Evolutionary conservation across 768 basidiomycete genomes (phyloP).

Genomic region (Tricholoma terreum): DNA sequence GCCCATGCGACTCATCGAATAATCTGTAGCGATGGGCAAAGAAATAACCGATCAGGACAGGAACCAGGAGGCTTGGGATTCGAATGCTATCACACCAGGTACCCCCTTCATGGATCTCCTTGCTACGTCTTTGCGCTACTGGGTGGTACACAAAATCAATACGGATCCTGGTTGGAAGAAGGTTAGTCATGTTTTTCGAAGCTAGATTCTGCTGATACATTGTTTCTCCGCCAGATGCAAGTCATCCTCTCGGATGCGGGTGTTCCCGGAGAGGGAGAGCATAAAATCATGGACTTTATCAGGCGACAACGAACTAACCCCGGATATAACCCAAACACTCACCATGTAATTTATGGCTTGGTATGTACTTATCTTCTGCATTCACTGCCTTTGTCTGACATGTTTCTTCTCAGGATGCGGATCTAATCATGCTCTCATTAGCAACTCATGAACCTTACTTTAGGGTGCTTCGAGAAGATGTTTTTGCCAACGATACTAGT

Average conservation of each 20-base stretch:
- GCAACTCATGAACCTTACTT: slow-evolving; percentile 99
- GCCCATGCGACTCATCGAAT: background rate
- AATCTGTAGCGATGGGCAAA: slow-evolving; percentile 86
- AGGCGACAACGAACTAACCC: slow-evolving; percentile 82
- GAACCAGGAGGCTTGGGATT: slow-evolving; percentile 89
- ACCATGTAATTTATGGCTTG: slow-evolving; percentile 96
- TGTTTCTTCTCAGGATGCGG: slow-evolving; percentile 72
- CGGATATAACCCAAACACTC: slow-evolving; percentile 92
- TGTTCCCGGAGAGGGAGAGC: slow-evolving; percentile 98
- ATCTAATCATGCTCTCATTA: slow-evolving; percentile 97
- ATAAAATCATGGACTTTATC: slow-evolving; percentile 99
- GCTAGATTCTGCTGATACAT: background rate
- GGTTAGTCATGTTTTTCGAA: slow-evolving; percentile 38
- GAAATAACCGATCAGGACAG: slow-evolving; percentile 76
- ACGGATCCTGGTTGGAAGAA: slow-evolving; percentile 95
- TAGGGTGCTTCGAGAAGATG: slow-evolving; percentile 95
- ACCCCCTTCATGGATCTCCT: slow-evolving; percentile 98
- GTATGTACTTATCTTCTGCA: slow-evolving; percentile 42
- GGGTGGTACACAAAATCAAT: slow-evolving; percentile 95
- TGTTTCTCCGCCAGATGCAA: slow-evolving; percentile 58
- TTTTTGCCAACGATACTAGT: slow-evolving; percentile 82
- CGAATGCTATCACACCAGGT: slow-evolving; percentile 97
- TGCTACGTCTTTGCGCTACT: slow-evolving; percentile 85
- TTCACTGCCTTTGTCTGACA: background rate
- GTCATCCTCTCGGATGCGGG: slow-evolving; percentile 96